A percentile compares a stretch with the other conserved stretches of the same genome.
phyloP scores from a whole-genome alignment of 495 filamentous ascomycete species.

The Penicillium daleae region DNA sequence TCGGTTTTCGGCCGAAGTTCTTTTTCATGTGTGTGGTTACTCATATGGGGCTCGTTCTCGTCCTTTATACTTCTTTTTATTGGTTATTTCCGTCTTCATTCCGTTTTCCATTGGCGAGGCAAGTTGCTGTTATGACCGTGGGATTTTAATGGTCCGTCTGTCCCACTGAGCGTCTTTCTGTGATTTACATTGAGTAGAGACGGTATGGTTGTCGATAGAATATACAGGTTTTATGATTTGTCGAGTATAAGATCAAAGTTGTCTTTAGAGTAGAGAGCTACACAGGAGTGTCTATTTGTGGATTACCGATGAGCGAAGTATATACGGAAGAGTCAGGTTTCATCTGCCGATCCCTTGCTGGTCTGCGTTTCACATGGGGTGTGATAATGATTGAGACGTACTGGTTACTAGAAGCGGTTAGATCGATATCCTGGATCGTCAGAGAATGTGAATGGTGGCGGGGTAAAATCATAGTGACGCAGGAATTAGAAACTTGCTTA shows the following conservation, averaged over 20 bases:
- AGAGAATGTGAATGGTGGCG: not conserved
- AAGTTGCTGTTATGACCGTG: too few species aligned
- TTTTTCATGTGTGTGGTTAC: not conserved
- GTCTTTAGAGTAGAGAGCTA: not conserved
- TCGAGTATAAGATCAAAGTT: not conserved
- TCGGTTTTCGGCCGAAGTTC: not conserved
- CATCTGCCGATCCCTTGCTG: not conserved
- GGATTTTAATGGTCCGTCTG: not conserved
- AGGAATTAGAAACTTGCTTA: not conserved
- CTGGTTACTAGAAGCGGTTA: conserved; percentile 5
- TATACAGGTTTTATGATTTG: not conserved
- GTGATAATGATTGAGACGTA: not conserved
- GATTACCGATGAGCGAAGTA: not conserved
- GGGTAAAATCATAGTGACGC: not conserved
- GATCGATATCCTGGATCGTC: not conserved
- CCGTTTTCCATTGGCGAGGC: not conserved
- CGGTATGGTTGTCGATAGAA: conserved; percentile 5
- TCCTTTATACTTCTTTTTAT: not conserved
- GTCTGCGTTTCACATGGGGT: conserved; percentile 1
- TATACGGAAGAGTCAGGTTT: not conserved
- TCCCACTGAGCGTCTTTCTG: not conserved
- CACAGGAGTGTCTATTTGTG: not conserved
- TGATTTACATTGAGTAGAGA: not conserved
- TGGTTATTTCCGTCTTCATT: not conserved
- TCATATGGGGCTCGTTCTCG: not conserved